Base-by-base conservation (phyloP, 1,284 basidiomycete genomes). In the Microbotryomycetes sp. region DNA sequence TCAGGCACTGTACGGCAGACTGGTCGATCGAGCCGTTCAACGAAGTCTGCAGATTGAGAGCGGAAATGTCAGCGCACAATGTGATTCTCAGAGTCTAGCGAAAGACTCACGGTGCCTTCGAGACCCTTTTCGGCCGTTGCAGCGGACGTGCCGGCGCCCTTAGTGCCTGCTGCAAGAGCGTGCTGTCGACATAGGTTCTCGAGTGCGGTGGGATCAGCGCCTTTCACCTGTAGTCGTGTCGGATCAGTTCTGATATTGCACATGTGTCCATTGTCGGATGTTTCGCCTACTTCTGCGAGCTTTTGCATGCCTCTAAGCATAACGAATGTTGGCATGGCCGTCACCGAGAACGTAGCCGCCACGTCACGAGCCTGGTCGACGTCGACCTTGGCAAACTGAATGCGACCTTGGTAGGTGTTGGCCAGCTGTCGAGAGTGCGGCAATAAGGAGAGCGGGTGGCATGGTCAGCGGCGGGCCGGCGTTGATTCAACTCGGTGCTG, bases 351-450 rank as follows among this genome's bases (percentile, higher is more conserved):
- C 21, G 57, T 56, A 27, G 51, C 35, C 5, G 70, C 68, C 13
- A 71, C 56, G 6, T 66, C 69, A n/a, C 59, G 58, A 1, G 54
- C 63, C 3, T 57, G 51, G 27, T 71, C 70, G 45, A 71, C 69
- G 47, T 71, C 70, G 24, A 68, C 58, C 49, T 71, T 71, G 56
- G 70, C 52, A 54, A 70, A 70, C 66, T 69, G 56, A 9, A 68
- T 57, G 1, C 64, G 56, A 0, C 61, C 56, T n/a, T 27, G 49
- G 41, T 61, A 63, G 35, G 60, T 50, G 3, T 29, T 46, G 16
- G 66, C 58, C 3, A 68, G 54, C 18, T 55, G 52, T 28, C 4
- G 49, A 3, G 49, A 16, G 5, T 4, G 27, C 18, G 26, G n/a
- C n/a, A n/a, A n/a, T n/a, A n/a, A n/a, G n/a, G n/a, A n/a, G n/a